These are phyloP conservation scores for Moesziomyces antarcticus DNA, from an alignment of 1,284 basidiomycete species.

Conservation along the genomic window DNA sequence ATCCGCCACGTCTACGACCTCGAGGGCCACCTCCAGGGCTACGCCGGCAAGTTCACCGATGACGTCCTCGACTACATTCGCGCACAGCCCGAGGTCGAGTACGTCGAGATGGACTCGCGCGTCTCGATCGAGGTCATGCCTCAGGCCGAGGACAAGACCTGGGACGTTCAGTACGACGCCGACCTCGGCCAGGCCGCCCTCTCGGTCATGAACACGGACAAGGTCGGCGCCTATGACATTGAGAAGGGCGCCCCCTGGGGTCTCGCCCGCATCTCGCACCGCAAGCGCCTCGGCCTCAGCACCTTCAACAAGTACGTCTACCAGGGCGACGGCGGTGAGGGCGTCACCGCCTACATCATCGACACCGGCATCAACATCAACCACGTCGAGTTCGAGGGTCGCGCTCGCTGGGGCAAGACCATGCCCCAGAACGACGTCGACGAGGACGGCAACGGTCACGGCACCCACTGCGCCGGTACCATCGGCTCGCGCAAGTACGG, in stretches of 20 bases:
- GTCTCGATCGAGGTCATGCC: constrained; percentile 62
- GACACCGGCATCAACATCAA: constrained; percentile 88
- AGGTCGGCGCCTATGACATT: constrained; percentile 52
- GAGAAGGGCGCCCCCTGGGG: constrained; percentile 93
- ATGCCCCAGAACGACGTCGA: constrained; percentile 76
- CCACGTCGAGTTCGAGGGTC: constrained; percentile 88
- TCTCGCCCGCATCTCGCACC: constrained; percentile 93
- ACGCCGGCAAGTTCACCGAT: constrained; percentile 85
- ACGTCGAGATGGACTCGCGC: constrained; percentile 83
- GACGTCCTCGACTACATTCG: constrained; percentile 82
- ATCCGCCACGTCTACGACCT: constrained; percentile 64
- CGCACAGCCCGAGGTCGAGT: constrained; percentile 87
- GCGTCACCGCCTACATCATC: constrained; percentile 82
- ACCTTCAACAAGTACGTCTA: constrained; percentile 91
- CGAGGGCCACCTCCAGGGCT: constrained; percentile 74
- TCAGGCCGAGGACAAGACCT: constrained; percentile 56
- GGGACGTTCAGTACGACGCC: constrained; percentile 71
- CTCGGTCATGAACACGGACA: constrained; percentile 60
- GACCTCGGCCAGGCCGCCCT: constrained; percentile 73
- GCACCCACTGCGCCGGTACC: constrained; percentile 77
- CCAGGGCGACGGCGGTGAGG: constrained; percentile 80
- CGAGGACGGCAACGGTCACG: constrained; percentile 76
- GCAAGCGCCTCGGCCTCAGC: constrained; percentile 78
- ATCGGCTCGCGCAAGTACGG: constrained; percentile 82
- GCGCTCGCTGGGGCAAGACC: constrained; percentile 72